Conservation (phyloP, 2,329 filamentous ascomycete species). For the Fusarium sp. region DNA sequence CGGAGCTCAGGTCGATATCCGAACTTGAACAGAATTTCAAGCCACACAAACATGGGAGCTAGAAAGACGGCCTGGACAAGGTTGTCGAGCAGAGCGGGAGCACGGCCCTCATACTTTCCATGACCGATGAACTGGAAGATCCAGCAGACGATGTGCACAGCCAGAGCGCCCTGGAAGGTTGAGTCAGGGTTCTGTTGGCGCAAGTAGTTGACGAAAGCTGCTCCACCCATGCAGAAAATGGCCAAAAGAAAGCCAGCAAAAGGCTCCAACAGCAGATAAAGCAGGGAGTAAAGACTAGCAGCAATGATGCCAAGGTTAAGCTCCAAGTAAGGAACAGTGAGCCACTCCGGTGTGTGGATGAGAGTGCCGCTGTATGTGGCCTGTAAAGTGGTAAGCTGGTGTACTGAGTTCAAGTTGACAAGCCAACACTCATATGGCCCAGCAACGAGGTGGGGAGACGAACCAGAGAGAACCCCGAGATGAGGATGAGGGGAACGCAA, state of each 20-base stretch:
- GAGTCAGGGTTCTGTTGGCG: slow-evolving; percentile 65
- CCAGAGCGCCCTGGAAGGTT: slow-evolving; percentile 69
- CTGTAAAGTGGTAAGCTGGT: slow-evolving; percentile 51
- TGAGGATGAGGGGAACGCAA: slow-evolving; percentile 80
- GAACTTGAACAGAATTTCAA: slow-evolving; percentile 89
- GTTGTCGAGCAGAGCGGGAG: slow-evolving; percentile 91
- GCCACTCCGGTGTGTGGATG: slow-evolving; percentile 72
- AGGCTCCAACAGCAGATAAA: slow-evolving; percentile 94
- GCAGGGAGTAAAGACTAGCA: slow-evolving; percentile 74
- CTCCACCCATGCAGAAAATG: slow-evolving; percentile 78
- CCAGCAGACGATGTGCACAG: slow-evolving; percentile 80
- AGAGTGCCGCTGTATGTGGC: slow-evolving; percentile 71
- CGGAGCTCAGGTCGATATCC: slow-evolving; percentile 92
- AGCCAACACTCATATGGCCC: slow-evolving; percentile 2
- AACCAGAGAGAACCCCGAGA: slow-evolving; percentile 79
- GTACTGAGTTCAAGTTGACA: slow-evolving; percentile 1
- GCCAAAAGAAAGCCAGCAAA: slow-evolving; percentile 85
- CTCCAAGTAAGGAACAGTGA: slow-evolving; percentile 73
- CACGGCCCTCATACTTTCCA: slow-evolving; percentile 86
- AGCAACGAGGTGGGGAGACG: slow-evolving; percentile 45
- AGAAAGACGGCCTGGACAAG: slow-evolving; percentile 90
- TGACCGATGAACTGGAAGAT: slow-evolving; percentile 92
- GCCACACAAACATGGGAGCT: slow-evolving; percentile 96
- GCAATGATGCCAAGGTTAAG: slow-evolving; percentile 74
- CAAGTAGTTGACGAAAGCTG: slow-evolving; percentile 81